phyloP scores from a whole-genome alignment of 805 yeast species.

The Maudiozyma turicensis region DNA sequence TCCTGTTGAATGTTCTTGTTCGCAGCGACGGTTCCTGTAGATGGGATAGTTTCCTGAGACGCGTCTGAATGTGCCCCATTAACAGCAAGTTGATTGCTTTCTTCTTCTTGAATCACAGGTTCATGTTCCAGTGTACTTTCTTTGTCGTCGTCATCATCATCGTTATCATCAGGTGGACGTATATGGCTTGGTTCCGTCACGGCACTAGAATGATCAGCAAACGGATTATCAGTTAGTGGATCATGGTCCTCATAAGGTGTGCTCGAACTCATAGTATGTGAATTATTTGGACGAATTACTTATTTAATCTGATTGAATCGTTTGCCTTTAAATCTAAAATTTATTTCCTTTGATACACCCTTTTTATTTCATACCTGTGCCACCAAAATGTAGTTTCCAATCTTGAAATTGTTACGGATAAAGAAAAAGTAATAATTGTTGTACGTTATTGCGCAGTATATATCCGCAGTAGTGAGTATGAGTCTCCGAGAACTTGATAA shows the following conservation, averaged over 20 bases:
- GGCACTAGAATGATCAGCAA: constrained; percentile 35
- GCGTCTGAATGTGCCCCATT: not conserved
- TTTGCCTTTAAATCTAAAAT: too few species aligned
- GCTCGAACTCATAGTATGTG: constrained; percentile 10
- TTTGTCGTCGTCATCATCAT: not conserved
- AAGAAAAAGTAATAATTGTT: too few species aligned
- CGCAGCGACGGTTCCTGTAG: not conserved
- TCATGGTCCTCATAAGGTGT: constrained; percentile 31
- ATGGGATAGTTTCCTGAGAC: not conserved
- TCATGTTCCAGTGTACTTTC: not conserved
- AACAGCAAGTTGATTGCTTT: not conserved
- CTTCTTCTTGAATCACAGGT: too few species aligned
- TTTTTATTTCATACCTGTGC: too few species aligned
- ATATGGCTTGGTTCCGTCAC: not conserved
- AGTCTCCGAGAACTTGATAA: too few species aligned
- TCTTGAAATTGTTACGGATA: too few species aligned
- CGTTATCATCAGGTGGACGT: not conserved
- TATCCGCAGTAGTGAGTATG: too few species aligned
- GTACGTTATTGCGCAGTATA: too few species aligned
- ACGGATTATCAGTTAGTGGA: constrained; percentile 47
- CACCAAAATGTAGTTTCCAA: too few species aligned
- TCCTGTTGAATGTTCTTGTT: not conserved
- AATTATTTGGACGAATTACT: too few species aligned
- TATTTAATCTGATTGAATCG: too few species aligned
- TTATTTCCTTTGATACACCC: too few species aligned